phyloP scores from a whole-genome alignment of 352 stramenopile genomes.

The Pseudoperonospora humuli region DNA sequence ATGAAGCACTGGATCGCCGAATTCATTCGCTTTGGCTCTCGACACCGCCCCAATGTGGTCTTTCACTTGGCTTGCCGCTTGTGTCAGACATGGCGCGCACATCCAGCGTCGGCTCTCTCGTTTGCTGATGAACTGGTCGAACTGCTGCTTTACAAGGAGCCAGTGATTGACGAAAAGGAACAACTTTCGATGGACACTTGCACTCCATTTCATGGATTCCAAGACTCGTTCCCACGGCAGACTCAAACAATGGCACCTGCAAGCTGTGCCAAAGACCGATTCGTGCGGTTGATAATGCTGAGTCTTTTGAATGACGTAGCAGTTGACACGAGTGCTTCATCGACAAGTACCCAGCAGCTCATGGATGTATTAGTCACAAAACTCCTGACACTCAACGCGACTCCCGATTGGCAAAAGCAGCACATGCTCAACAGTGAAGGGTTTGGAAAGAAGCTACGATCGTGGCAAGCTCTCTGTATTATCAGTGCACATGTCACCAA shows the following conservation, averaged over 20 bases:
- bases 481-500: conserved; percentile 42
- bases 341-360: conserved; percentile 17
- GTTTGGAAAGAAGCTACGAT: conserved; percentile 68
- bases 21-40: conserved; percentile 44
- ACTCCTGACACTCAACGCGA: conserved; percentile 47
- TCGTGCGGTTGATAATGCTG: conserved; percentile 62
- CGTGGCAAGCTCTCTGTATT: conserved; percentile 74
- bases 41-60: conserved; percentile 64
- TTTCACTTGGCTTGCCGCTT: conserved; percentile 70
- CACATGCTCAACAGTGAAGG: conserved; percentile 82
- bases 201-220: conserved; percentile 17
- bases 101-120: conserved; percentile 32
- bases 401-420: conserved; percentile 59
- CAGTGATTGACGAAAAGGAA: conserved; percentile 60
- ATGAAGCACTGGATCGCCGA: conserved; percentile 58
- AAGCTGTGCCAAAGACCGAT: conserved; percentile 41
- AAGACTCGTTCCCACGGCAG: conserved; percentile 13
- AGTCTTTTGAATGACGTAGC: conserved; percentile 54
- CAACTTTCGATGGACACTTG: conserved; percentile 21
- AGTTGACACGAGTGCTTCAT: conserved; percentile 15
- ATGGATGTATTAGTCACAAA: conserved; percentile 30
- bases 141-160: conserved; percentile 72
- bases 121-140: conserved; percentile 65
- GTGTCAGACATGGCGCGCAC: conserved; percentile 53
- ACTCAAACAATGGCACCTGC: conserved; percentile 21